A percentile compares a stretch with the other conserved stretches of the same genome.
phyloP scores from a whole-genome alignment of 768 basidiomycete genomes.

The Amanita muscaria region DNA sequence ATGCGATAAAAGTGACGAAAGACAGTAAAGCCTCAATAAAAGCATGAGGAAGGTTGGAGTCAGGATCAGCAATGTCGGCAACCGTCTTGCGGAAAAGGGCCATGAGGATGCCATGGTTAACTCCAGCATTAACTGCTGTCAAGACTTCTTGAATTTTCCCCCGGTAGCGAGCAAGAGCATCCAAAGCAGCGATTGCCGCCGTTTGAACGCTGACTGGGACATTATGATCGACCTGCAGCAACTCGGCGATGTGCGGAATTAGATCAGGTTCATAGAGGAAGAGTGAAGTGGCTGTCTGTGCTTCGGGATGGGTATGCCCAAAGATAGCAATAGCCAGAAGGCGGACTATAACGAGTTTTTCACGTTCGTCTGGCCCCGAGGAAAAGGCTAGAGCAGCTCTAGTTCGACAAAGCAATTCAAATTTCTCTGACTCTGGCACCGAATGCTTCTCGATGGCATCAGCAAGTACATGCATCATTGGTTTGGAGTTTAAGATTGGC shows the following conservation, averaged over 20 bases:
- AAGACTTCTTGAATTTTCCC: constrained; percentile 79
- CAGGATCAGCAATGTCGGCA: constrained; percentile 55
- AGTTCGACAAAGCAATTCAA: constrained; percentile 82
- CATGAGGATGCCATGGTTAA: constrained; percentile 94
- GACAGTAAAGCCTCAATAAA: constrained; percentile 80
- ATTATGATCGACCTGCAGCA: constrained; percentile 72
- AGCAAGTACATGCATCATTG: constrained; percentile 68
- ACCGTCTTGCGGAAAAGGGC: constrained; percentile 79
- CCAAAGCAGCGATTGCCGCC: constrained; percentile 81
- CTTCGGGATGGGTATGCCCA: constrained; percentile 78
- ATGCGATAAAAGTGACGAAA: constrained; percentile 82
- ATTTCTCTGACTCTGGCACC: constrained; percentile 76
- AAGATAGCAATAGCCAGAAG: constrained; percentile 87
- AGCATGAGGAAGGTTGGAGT: constrained; percentile 59
- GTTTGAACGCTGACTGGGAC: constrained; percentile 71
- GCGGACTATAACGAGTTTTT: constrained; percentile 73
- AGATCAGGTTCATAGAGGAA: constrained; percentile 96
- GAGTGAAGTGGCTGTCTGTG: constrained; percentile 66
- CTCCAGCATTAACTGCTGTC: constrained; percentile 86
- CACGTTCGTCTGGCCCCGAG: constrained; percentile 52
- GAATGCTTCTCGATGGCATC: constrained; percentile 59
- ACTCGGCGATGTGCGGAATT: constrained; percentile 78
- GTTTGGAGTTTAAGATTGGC: constrained; percentile 48
- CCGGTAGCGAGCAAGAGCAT: constrained; percentile 82
- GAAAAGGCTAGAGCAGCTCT: constrained; percentile 67